A percentile compares a stretch with the other conserved stretches of the same genome.
These are phyloP conservation scores for Cyberlindnera saturnus DNA, from an alignment of 805 yeast species.

Conservation along the genomic window DNA sequence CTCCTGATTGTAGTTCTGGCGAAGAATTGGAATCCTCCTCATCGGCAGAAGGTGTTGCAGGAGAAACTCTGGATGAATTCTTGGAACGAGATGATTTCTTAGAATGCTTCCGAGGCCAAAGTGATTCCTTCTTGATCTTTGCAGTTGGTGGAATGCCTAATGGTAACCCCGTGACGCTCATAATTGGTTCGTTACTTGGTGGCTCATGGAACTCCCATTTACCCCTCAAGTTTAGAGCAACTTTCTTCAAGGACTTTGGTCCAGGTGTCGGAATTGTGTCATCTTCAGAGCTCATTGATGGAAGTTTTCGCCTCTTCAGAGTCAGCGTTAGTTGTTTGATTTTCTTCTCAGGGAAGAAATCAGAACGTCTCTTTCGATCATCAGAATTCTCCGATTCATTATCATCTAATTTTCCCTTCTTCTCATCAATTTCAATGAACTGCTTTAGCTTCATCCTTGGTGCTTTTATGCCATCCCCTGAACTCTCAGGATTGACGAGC, in stretches of 20 bases:
- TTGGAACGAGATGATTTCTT: slow-evolving; percentile 19
- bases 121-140: slow-evolving; percentile 49
- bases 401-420: neutral
- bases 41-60: slow-evolving; percentile 4
- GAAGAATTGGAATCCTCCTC: neutral
- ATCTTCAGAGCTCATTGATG: too few relatives aligned
- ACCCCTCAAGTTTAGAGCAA: too few relatives aligned
- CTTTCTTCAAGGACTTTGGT: too few relatives aligned
- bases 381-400: neutral
- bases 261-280: too few relatives aligned
- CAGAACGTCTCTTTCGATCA: too few relatives aligned
- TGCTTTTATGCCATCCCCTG: too few relatives aligned
- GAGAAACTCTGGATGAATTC: slow-evolving; percentile 10
- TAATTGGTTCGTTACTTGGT: slow-evolving; percentile 39
- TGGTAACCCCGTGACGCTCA: slow-evolving; percentile 68
- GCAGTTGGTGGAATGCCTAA: slow-evolving; percentile 62
- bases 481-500: too few relatives aligned
- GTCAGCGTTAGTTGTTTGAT: too few relatives aligned
- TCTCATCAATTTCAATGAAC: neutral
- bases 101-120: slow-evolving; percentile 39
- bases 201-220: too few relatives aligned
- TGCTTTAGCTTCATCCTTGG: too few relatives aligned
- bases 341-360: too few relatives aligned
- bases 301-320: too few relatives aligned
- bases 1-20: slow-evolving; percentile 3